A percentile compares a stretch with the other conserved stretches of the same genome.
These are phyloP conservation scores for Cyamopsis tetragonoloba DNA, from an alignment of 306 rosid genomes.

Conservation along the genomic window DNA sequence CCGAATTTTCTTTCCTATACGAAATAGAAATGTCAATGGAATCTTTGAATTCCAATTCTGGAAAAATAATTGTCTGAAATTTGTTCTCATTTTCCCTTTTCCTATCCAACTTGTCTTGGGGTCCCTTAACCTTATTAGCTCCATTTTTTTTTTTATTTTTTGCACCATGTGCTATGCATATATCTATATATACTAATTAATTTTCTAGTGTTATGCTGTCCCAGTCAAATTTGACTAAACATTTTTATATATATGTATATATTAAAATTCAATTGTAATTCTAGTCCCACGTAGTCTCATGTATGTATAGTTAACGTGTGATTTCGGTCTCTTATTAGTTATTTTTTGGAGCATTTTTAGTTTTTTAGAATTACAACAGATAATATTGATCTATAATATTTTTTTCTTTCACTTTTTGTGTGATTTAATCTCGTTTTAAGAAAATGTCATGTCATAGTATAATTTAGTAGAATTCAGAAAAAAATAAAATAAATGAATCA, in stretches of 20 bases:
- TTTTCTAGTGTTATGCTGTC: background rate
- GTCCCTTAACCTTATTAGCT: constrained; percentile 24
- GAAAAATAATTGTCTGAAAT: constrained; percentile 16
- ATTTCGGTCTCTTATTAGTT: too few species aligned
- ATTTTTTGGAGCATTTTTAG: too few species aligned
- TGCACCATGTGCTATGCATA: background rate
- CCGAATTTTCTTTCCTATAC: background rate
- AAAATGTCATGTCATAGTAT: too few species aligned
- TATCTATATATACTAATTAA: background rate
- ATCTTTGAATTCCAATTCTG: constrained; percentile 23
- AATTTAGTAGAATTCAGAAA: too few species aligned
- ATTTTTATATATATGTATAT: constrained; percentile 11
- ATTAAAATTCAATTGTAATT: too few species aligned
- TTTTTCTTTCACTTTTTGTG: too few species aligned
- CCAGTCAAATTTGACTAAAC: constrained; percentile 29
- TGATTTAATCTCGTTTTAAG: too few species aligned
- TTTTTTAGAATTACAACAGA: too few species aligned
- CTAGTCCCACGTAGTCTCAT: too few species aligned
- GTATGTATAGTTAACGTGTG: too few species aligned
- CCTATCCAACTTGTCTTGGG: constrained; percentile 18
- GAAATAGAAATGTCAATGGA: constrained; percentile 27
- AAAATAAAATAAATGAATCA: too few species aligned
- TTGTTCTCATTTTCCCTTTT: constrained; percentile 7
- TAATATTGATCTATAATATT: too few species aligned
- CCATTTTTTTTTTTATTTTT: background rate